Percentiles rank a stretch among this genome's conserved stretches.
Evolutionary conservation across 2,329 filamentous ascomycete genomes (phyloP).

Genomic region (Aspergillus quadricinctus): DNA sequence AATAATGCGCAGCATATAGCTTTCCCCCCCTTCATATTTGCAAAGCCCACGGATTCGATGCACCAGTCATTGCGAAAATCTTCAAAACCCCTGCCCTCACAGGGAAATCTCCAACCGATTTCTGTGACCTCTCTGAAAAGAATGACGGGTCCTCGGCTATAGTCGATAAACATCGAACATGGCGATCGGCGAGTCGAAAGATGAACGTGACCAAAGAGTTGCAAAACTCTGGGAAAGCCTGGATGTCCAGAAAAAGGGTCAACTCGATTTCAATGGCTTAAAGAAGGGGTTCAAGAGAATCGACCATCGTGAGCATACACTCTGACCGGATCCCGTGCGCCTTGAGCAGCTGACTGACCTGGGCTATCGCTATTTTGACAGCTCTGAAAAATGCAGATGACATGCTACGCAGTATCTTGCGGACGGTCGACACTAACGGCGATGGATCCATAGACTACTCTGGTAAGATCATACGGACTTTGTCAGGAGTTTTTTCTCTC

Average conservation of each 20-base stretch:
- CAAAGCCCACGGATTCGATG: slow-evolving; percentile 21
- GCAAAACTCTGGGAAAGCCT: slow-evolving; percentile 79
- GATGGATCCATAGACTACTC: slow-evolving; percentile 90
- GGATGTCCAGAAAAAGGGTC: slow-evolving; percentile 69
- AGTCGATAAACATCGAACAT: slow-evolving; percentile 49
- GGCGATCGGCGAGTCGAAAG: slow-evolving; percentile 66
- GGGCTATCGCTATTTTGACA: slow-evolving; percentile 28
- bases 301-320: slow-evolving; percentile 71
- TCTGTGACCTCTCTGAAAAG: slow-evolving; percentile 30
- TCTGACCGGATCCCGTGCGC: slow-evolving; percentile 17
- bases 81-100: slow-evolving; percentile 14
- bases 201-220: slow-evolving; percentile 74
- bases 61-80: slow-evolving; percentile 16
- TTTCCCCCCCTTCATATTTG: slow-evolving; percentile 7
- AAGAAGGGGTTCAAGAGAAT: slow-evolving; percentile 81
- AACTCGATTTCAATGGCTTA: slow-evolving; percentile 78
- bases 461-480: slow-evolving; percentile 52
- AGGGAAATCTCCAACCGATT: slow-evolving; percentile 16
- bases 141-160: slow-evolving; percentile 45
- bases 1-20: slow-evolving; percentile 7
- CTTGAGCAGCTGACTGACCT: slow-evolving; percentile 20
- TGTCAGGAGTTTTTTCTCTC: slow-evolving; percentile 6
- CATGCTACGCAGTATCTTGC: slow-evolving; percentile 75
- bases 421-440: slow-evolving; percentile 76
- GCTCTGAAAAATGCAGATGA: slow-evolving; percentile 87